phyloP scores from a whole-genome alignment of 768 basidiomycete species.

The Xerocomus brunneocitrinus region DNA sequence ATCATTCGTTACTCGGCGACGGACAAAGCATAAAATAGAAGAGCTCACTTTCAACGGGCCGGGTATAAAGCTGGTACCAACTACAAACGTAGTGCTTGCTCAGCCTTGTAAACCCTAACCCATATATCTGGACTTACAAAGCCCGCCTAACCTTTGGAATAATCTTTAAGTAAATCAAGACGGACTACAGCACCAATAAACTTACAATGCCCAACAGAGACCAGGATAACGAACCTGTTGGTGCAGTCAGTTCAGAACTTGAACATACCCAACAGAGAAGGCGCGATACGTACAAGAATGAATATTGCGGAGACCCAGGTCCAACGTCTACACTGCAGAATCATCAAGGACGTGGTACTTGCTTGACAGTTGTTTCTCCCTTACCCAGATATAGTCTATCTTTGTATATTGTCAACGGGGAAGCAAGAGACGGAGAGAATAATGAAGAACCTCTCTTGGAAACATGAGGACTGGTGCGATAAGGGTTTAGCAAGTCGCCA shows the following conservation, averaged over 20 bases:
- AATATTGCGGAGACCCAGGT: background rate
- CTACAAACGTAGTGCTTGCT: background rate
- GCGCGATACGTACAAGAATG: too few species aligned
- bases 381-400: conserved; percentile 6
- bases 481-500: background rate
- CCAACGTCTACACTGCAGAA: background rate
- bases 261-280: background rate
- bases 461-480: conserved; percentile 20
- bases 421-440: background rate
- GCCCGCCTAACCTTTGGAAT: background rate
- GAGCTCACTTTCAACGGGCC: background rate
- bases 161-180: background rate
- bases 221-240: background rate
- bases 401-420: background rate
- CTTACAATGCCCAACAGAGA: background rate
- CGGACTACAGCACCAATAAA: background rate
- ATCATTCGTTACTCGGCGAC: background rate
- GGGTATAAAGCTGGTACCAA: background rate
- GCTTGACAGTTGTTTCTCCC: background rate
- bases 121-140: background rate
- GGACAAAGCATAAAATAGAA: background rate
- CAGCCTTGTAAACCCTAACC: background rate
- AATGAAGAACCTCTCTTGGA: background rate
- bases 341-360: background rate
- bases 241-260: background rate